phyloP scores from a whole-genome alignment of 2,329 filamentous ascomycete genomes.

The Colletotrichum acutatum region DNA sequence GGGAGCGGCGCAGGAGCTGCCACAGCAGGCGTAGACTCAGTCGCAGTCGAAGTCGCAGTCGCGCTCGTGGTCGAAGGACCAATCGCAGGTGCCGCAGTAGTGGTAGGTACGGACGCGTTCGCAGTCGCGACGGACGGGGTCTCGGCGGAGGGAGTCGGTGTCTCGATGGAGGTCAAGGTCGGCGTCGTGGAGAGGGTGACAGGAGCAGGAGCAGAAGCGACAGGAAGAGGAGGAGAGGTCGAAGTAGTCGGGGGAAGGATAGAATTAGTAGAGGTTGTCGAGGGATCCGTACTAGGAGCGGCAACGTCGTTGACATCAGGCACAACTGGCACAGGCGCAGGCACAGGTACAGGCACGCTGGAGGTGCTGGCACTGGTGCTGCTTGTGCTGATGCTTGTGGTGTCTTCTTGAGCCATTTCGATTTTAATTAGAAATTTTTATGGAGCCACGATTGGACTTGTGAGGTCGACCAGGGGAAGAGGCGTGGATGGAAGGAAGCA shows the following conservation, averaged over 20 bases:
- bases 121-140: constrained; percentile 12
- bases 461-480: constrained; percentile 44
- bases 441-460: constrained; percentile 49
- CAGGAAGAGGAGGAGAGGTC: constrained; percentile 17
- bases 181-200: constrained; percentile 15
- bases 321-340: constrained; percentile 17
- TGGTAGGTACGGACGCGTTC: constrained; percentile 13
- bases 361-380: constrained; percentile 28
- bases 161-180: constrained; percentile 17
- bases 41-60: not conserved
- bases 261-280: constrained; percentile 33
- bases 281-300: constrained; percentile 23
- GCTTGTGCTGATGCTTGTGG: constrained; percentile 34
- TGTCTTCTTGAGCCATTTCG: constrained; percentile 49
- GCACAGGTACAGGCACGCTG: constrained; percentile 28
- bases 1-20: not conserved
- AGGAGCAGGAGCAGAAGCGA: not conserved
- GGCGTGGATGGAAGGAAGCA: constrained; percentile 30
- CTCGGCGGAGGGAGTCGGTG: constrained; percentile 23
- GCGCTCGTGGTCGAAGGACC: not conserved
- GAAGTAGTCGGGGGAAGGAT: constrained; percentile 25
- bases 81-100: not conserved
- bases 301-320: constrained; percentile 32
- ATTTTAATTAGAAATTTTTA: constrained; percentile 54
- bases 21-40: constrained; percentile 6